These are phyloP conservation scores for Neoboletus brunneissimus DNA, from an alignment of 768 basidiomycete species.

Conservation along the genomic window DNA sequence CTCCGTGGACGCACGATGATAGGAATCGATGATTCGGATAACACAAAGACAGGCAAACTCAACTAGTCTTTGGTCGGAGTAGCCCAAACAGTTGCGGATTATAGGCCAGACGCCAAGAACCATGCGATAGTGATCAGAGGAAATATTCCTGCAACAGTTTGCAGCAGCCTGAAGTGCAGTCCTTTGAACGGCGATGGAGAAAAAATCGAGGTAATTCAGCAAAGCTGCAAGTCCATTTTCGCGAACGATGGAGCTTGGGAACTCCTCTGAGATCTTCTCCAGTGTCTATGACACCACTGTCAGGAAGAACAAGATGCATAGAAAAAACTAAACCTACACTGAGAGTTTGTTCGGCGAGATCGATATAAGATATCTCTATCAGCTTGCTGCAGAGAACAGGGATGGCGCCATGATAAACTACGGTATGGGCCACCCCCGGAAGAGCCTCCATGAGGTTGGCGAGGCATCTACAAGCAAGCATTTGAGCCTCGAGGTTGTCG, in stretches of 20 bases:
- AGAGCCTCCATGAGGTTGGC: slow-evolving; percentile 99
- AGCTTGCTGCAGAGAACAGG: slow-evolving; percentile 97
- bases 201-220: slow-evolving; percentile 96
- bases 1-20: slow-evolving; percentile 79
- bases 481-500: slow-evolving; percentile 89
- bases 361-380: slow-evolving; percentile 96
- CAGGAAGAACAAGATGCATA: slow-evolving; percentile 6
- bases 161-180: slow-evolving; percentile 96
- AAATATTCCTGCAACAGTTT: slow-evolving; percentile 93
- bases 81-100: slow-evolving; percentile 86
- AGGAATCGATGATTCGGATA: slow-evolving; percentile 91
- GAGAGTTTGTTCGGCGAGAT: slow-evolving; percentile 95
- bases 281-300: slow-evolving; percentile 61
- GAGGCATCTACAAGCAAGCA: slow-evolving; percentile 93
- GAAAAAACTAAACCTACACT: slow-evolving; percentile 61
- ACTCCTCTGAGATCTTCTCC: slow-evolving; percentile 98
- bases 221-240: slow-evolving; percentile 93
- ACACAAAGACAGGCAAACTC: slow-evolving; percentile 95
- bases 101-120: slow-evolving; percentile 89
- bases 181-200: slow-evolving; percentile 95
- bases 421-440: slow-evolving; percentile 94
- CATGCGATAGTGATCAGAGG: slow-evolving; percentile 85
- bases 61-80: slow-evolving; percentile 95
- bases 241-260: slow-evolving; percentile 91
- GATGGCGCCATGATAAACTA: slow-evolving; percentile 98